Percentiles rank a stretch among this genome's conserved stretches.
These are phyloP conservation scores for Exophiala dermatitidis DNA, from an alignment of 2,329 filamentous ascomycete genomes.

Conservation along the genomic window DNA sequence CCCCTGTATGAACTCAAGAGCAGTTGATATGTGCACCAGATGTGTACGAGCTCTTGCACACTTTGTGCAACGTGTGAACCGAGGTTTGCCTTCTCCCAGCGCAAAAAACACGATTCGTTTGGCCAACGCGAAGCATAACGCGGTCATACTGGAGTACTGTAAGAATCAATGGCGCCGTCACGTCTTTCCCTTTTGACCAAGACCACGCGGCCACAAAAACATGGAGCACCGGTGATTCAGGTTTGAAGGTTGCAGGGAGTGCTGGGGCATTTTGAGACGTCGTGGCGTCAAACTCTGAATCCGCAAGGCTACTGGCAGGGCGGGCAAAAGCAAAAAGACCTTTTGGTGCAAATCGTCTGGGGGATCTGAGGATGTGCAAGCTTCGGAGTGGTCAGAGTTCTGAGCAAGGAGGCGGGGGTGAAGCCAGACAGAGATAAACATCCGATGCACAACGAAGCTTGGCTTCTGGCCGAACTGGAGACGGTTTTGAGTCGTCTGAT, in stretches of 20 bases:
- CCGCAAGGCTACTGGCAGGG: too few species aligned
- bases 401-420: constrained; percentile 11
- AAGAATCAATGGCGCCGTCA: neutral
- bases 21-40: neutral
- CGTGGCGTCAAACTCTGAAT: too few species aligned
- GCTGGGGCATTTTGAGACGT: too few species aligned
- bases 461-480: too few species aligned
- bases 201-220: too few species aligned
- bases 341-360: too few species aligned
- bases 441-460: neutral
- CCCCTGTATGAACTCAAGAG: too few species aligned
- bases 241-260: too few species aligned
- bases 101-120: neutral
- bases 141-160: neutral
- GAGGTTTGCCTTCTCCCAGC: neutral
- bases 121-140: neutral
- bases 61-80: neutral
- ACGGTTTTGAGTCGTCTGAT: too few species aligned
- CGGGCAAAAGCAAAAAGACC: too few species aligned
- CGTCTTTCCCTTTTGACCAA: too few species aligned
- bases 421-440: constrained; percentile 13
- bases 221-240: too few species aligned
- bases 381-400: neutral
- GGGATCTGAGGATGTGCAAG: neutral
- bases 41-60: neutral